Evolutionary conservation across 805 yeast genomes (phyloP), one percentile per base, ranked within the genome.

Genomic region (Maudiozyma barnettii): DNA sequence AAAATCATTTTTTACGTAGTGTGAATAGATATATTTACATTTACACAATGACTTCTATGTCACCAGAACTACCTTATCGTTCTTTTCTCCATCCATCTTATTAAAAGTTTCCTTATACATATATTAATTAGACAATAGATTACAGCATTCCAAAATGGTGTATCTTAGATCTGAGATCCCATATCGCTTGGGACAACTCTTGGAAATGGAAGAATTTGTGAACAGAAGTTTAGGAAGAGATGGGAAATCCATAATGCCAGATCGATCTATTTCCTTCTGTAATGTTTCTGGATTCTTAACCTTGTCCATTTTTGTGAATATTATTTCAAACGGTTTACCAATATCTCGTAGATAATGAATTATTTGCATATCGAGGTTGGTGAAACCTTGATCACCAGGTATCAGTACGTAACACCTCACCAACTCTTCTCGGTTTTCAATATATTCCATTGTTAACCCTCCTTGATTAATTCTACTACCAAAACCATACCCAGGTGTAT

Each of bases 401-500:
- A 86, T 59, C 16, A 89, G 64, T 10, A 89, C 57, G 52, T 76
- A 86, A 2, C 80, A 80, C 43, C 80, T 72, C 29, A 74, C 67
- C 20, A 89, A 66, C 30, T 72, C 75, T 46, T 69, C 63, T 43
- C 93, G 67, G 20, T 73, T 67, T 23, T 67, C 65, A 7, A 90
- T 62, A 57, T 87, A 89, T 33, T 79, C 77, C 56, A 79, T 58
- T 1, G 84, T 83, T 26, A 81, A 72, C 38, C 75, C 67, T 1
- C 96, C 97, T 60, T 90, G 96, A 53, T 70, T 66, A 8, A 57
- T 59, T 14, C 73, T 74, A 16, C 95, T 89, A 51, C 74, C 78
- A 37, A 66, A 73, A 2, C 98, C 98, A 61, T 90, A 90, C 0
- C 98, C 98, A 0, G 98, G 98, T 21, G 88, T 76, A 60, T 90